Percentiles rank a stretch among this genome's conserved stretches.
Conservation (phyloP, 1,139 yeast genomes). For the Saccharomyces hybrid region DNA sequence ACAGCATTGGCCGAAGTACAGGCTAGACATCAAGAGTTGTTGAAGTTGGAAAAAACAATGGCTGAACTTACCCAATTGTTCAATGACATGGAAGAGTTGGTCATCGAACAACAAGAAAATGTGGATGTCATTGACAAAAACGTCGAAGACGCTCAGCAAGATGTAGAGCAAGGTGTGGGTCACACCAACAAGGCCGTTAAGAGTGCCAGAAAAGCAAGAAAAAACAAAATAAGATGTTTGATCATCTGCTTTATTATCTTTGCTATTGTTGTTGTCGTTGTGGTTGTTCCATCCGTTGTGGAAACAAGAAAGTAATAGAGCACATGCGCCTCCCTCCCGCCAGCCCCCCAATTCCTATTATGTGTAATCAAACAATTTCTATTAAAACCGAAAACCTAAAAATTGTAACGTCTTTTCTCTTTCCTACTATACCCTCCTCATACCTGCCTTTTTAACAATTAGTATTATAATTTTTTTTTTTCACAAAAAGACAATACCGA, state of each 20-base stretch:
- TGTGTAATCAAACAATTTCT: neutral
- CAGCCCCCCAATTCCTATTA: neutral
- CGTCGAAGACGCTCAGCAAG: conserved; percentile 74
- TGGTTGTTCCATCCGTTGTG: conserved; percentile 38
- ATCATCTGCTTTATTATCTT: conserved; percentile 54
- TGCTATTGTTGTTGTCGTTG: conserved; percentile 59
- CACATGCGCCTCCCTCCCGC: neutral
- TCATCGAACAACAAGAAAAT: conserved; percentile 88
- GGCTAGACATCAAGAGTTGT: conserved; percentile 89
- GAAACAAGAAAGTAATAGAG: conserved; percentile 12
- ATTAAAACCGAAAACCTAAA: neutral
- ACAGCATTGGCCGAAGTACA: conserved; percentile 93
- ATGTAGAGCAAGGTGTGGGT: conserved; percentile 88
- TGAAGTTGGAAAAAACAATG: conserved; percentile 91
- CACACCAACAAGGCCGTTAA: conserved; percentile 86
- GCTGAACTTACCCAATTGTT: conserved; percentile 90
- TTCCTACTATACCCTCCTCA: neutral
- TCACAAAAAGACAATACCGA: neutral
- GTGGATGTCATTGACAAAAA: conserved; percentile 78
- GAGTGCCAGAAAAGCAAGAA: conserved; percentile 84
- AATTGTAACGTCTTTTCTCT: neutral
- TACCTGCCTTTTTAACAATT: neutral
- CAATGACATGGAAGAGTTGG: conserved; percentile 93
- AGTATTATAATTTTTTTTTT: neutral
- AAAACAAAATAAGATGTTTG: conserved; percentile 83